These are phyloP conservation scores for Allium sativum DNA, from an alignment of 106 monocot species.

Conservation along the genomic window DNA sequence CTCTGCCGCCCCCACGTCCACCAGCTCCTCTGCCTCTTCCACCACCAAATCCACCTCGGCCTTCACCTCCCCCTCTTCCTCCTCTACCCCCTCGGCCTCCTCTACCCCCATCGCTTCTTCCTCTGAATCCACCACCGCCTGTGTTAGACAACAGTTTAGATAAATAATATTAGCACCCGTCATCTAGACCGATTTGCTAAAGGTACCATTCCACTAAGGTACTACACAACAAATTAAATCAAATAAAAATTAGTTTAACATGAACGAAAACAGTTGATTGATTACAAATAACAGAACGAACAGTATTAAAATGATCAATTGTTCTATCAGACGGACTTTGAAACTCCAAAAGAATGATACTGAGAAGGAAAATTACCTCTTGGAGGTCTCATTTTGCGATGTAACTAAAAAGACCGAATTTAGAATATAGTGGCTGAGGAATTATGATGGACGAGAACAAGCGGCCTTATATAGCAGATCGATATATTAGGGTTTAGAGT, in stretches of 20 bases:
- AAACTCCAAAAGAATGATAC: neutral
- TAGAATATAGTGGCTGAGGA: neutral
- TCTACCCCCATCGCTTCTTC: slow-evolving; percentile 13
- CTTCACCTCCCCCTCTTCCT: slow-evolving; percentile 1
- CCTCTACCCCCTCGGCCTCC: slow-evolving; percentile 10
- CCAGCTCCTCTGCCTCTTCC: slow-evolving; percentile 23
- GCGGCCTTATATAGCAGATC: neutral
- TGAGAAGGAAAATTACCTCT: slow-evolving; percentile 1
- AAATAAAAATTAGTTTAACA: neutral
- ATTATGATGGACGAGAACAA: neutral
- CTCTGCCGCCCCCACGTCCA: slow-evolving; percentile 1
- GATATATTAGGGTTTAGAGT: slow-evolving; percentile 2
- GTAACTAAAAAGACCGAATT: neutral
- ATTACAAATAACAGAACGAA: neutral
- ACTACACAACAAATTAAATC: neutral
- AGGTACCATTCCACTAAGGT: neutral
- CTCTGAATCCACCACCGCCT: slow-evolving; percentile 21
- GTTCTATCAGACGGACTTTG: neutral
- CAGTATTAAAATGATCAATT: neutral
- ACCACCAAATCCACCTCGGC: slow-evolving; percentile 19
- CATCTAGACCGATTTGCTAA: neutral
- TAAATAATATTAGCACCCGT: neutral
- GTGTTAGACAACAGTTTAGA: too few relatives aligned
- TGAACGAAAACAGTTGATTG: neutral
- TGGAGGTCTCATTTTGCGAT: slow-evolving; percentile 12